A percentile compares a stretch with the other conserved stretches of the same genome.
phyloP scores from a whole-genome alignment of 2,329 filamentous ascomycete species.

The Botryosphaeria dothidea region DNA sequence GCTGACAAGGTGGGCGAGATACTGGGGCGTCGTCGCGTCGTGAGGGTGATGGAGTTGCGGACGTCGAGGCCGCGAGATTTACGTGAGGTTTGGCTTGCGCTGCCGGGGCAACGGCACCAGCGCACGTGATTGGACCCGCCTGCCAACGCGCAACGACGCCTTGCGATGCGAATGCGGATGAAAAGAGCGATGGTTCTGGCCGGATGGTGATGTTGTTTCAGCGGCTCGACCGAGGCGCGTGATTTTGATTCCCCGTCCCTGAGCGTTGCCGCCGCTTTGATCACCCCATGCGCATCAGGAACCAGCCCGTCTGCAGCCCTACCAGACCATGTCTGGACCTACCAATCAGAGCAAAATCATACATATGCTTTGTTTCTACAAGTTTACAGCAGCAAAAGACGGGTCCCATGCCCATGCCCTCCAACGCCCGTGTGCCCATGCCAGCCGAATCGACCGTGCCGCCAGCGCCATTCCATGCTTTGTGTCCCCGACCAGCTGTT shows the following conservation, averaged over 20 bases:
- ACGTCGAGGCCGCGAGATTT: conserved; percentile 26
- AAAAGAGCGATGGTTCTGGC: background rate
- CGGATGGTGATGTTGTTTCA: conserved; percentile 1
- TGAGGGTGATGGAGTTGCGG: conserved; percentile 26
- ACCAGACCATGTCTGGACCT: background rate
- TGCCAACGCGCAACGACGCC: background rate
- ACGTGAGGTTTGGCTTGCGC: background rate
- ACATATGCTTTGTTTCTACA: conserved; percentile 5
- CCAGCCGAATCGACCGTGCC: background rate
- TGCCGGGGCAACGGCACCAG: conserved; percentile 16
- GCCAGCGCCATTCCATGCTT: conserved; percentile 12
- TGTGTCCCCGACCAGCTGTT: too few relatives aligned
- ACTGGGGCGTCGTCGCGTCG: conserved; percentile 36
- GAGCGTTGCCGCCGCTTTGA: conserved; percentile 6
- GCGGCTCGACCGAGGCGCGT: background rate
- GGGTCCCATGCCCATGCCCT: background rate
- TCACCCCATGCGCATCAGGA: conserved; percentile 4
- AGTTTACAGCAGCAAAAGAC: background rate
- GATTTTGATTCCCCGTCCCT: conserved; percentile 8
- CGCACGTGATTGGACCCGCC: conserved; percentile 9
- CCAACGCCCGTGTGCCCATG: background rate
- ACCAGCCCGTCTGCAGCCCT: background rate
- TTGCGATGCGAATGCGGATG: background rate
- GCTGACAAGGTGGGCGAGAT: conserved; percentile 26
- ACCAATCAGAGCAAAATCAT: background rate